phyloP scores from a whole-genome alignment of 345 rosid genomes.

The Salix dunnii region DNA sequence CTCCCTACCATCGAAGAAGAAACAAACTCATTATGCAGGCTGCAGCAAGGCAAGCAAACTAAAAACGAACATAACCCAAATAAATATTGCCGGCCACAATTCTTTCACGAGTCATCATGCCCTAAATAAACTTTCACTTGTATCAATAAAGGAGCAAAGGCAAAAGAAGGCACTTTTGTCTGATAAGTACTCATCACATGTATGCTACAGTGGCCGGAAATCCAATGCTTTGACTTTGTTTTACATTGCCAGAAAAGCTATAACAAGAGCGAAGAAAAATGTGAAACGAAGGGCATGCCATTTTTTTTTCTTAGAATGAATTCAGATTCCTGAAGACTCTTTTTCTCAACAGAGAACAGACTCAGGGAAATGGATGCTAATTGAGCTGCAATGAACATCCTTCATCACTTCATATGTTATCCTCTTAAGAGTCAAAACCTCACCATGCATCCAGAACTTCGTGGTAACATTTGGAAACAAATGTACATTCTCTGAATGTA shows the following conservation, averaged over 20 bases:
- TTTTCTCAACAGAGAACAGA: no score
- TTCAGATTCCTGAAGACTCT: no score
- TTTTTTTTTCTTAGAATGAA: neutral
- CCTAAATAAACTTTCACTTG: conserved; percentile 1
- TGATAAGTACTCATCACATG: neutral
- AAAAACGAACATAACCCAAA: neutral
- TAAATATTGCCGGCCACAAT: neutral
- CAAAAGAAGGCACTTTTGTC: neutral
- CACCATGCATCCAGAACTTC: neutral
- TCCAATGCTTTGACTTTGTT: neutral
- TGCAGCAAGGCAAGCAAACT: no score
- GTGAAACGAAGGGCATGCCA: neutral
- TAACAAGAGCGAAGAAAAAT: neutral
- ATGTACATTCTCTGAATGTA: neutral
- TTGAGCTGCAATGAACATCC: no score
- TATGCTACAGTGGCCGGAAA: neutral
- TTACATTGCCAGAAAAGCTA: neutral
- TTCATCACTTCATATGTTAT: no score
- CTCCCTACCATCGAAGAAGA: no score
- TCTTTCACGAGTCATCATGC: neutral
- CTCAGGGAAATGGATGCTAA: no score
- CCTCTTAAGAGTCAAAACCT: neutral
- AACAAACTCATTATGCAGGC: no score
- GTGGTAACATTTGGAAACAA: neutral
- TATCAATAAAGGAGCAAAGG: neutral